phyloP scores from a whole-genome alignment of 371 early-diverging fungal species.

The Mortierella sp. region DNA sequence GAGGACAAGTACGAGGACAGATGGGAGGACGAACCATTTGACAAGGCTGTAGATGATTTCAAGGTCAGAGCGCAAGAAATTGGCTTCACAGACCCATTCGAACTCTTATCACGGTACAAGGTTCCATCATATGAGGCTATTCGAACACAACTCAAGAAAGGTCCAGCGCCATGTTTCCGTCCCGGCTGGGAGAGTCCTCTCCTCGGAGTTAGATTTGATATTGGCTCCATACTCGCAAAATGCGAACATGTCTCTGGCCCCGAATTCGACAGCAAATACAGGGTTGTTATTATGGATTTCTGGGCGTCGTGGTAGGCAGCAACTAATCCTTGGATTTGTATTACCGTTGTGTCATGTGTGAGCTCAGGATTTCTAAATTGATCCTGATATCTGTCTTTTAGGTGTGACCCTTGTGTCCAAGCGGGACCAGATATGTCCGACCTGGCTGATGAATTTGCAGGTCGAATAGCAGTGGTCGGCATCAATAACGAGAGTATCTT shows the following conservation, averaged over 20 bases:
- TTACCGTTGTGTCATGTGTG: no score
- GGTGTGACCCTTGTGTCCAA: slow-evolving; percentile 52
- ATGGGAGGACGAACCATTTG: slow-evolving; percentile 52
- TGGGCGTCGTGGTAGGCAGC: slow-evolving; percentile 50
- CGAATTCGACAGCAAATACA: background rate
- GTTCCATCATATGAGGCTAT: slow-evolving; percentile 42
- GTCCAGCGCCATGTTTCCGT: slow-evolving; percentile 47
- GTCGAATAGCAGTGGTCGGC: slow-evolving; percentile 37
- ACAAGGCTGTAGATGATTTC: slow-evolving; percentile 45
- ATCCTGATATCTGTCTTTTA: background rate
- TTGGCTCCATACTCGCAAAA: slow-evolving; percentile 9
- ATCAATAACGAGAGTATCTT: slow-evolving; percentile 57
- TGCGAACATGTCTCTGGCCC: slow-evolving; percentile 43
- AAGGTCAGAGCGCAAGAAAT: slow-evolving; percentile 39
- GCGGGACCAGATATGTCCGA: slow-evolving; percentile 49
- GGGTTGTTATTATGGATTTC: slow-evolving; percentile 47
- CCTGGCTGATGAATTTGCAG: slow-evolving; percentile 37
- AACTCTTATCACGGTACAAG: slow-evolving; percentile 35
- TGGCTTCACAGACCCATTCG: slow-evolving; percentile 46
- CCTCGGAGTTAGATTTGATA: slow-evolving; percentile 25
- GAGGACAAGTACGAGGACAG: slow-evolving; percentile 56
- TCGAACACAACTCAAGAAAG: slow-evolving; percentile 40
- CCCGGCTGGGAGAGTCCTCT: slow-evolving; percentile 47
- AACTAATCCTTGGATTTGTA: background rate
- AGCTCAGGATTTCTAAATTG: no score